Evolutionary conservation across 2,329 filamentous ascomycete species (phyloP).

Genomic region (Gaeumannomyces tritici): DNA sequence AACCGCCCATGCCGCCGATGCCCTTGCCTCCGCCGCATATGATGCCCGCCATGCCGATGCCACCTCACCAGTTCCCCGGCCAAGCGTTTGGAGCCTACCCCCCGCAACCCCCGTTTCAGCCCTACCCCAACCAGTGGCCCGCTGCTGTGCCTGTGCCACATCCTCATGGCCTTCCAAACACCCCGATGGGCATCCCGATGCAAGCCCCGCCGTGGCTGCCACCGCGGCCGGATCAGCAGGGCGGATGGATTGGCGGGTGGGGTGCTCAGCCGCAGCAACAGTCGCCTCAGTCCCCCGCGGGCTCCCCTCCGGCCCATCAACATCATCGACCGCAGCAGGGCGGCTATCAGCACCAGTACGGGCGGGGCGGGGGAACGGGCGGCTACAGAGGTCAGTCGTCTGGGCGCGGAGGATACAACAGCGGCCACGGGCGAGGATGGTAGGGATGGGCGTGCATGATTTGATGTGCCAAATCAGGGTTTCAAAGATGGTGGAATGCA

Average conservation of each 20-base stretch:
- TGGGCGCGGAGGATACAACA: conserved; percentile 18
- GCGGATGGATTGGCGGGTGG: not conserved
- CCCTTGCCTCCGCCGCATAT: not conserved
- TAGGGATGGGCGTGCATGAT: not conserved
- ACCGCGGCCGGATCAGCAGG: not conserved
- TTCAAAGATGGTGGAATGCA: too few species aligned
- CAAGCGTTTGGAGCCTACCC: conserved; percentile 13
- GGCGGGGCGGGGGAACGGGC: conserved; percentile 6
- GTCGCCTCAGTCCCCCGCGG: not conserved
- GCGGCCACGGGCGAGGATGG: conserved; percentile 15
- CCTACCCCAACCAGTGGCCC: conserved; percentile 32
- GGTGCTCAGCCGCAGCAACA: conserved; percentile 1
- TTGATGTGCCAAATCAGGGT: not conserved
- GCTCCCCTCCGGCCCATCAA: not conserved
- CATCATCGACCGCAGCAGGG: conserved; percentile 2
- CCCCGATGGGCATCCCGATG: not conserved
- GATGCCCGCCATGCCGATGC: conserved; percentile 2
- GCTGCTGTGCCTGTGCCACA: conserved; percentile 19
- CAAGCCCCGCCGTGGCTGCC: not conserved
- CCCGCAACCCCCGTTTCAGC: conserved; percentile 25
- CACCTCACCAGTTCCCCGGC: conserved; percentile 5
- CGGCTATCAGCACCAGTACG: not conserved
- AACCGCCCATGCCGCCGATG: conserved; percentile 5
- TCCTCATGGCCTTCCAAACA: not conserved
- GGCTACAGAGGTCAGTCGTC: conserved; percentile 17